Conservation (phyloP, 768 basidiomycete genomes). For the Calvatia gigantea region DNA sequence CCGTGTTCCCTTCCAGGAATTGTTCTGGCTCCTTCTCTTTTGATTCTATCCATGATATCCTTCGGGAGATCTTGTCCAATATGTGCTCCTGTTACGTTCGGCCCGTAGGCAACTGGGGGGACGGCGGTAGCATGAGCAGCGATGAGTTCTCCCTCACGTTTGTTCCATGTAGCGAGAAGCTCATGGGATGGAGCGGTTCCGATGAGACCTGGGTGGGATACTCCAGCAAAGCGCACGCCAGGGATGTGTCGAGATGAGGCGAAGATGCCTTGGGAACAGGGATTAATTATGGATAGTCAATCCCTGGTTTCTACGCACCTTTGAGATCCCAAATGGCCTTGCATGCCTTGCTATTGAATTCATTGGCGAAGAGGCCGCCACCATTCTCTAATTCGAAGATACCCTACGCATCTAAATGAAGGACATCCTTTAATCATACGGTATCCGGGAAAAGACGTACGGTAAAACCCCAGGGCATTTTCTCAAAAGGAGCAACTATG, state of each 20-base stretch:
- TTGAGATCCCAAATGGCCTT: constrained; percentile 84
- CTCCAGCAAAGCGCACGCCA: constrained; percentile 74
- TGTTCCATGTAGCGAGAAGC: constrained; percentile 71
- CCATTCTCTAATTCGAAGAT: constrained; percentile 75
- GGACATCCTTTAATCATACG: background rate
- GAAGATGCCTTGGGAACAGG: constrained; percentile 47
- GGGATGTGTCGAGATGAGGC: constrained; percentile 76
- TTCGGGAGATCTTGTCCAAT: constrained; percentile 61
- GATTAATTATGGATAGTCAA: background rate
- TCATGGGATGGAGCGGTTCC: constrained; percentile 76
- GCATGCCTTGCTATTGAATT: constrained; percentile 67
- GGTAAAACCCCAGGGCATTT: constrained; percentile 83
- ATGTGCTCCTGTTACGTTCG: constrained; percentile 56
- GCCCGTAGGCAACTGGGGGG: constrained; percentile 66
- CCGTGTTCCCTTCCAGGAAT: constrained; percentile 79
- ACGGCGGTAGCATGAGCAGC: constrained; percentile 45
- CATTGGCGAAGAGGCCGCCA: constrained; percentile 64
- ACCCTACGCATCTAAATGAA: constrained; percentile 35
- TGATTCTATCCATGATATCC: constrained; percentile 49
- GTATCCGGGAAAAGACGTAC: constrained; percentile 25
- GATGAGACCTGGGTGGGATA: constrained; percentile 73
- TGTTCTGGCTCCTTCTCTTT: constrained; percentile 66
- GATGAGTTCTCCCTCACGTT: constrained; percentile 65
- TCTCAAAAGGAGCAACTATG: constrained; percentile 60
- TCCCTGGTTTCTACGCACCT: constrained; percentile 29